A percentile compares a stretch with the other conserved stretches of the same genome.
These are phyloP conservation scores for Schwanniomyces sp. DNA, from an alignment of 805 yeast species.

Conservation along the genomic window DNA sequence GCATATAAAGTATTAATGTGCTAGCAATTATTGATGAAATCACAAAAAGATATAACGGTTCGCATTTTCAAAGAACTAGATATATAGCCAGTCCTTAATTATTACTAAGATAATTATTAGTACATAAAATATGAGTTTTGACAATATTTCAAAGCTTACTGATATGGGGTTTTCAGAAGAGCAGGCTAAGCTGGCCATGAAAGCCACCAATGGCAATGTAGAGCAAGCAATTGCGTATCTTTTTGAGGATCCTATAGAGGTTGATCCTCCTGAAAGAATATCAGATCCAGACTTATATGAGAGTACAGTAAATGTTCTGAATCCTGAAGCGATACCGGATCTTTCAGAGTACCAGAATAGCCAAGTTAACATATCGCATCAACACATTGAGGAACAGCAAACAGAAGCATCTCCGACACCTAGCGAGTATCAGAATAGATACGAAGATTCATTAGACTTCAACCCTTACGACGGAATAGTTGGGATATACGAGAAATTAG, in stretches of 20 bases:
- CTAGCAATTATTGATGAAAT: no score
- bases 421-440: neutral
- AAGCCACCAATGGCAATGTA: conserved; percentile 20
- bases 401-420: neutral
- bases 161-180: conserved; percentile 43
- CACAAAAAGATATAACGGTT: neutral
- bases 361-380: neutral
- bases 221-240: conserved; percentile 32
- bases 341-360: conserved; percentile 9
- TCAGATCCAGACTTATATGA: conserved; percentile 8
- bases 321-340: conserved; percentile 33
- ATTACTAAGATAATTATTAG: neutral
- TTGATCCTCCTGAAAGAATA: conserved; percentile 8
- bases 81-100: neutral
- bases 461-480: neutral
- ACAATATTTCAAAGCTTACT: conserved; percentile 19
- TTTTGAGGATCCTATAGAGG: conserved; percentile 29
- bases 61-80: neutral
- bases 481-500: conserved; percentile 1
- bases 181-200: conserved; percentile 38
- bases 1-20: no score
- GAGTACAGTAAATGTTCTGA: conserved; percentile 24
- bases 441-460: neutral
- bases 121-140: conserved; percentile 7
- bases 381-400: neutral